Evolutionary conservation across 768 basidiomycete species (phyloP).

Genomic region (Butyriboletus loyo): DNA sequence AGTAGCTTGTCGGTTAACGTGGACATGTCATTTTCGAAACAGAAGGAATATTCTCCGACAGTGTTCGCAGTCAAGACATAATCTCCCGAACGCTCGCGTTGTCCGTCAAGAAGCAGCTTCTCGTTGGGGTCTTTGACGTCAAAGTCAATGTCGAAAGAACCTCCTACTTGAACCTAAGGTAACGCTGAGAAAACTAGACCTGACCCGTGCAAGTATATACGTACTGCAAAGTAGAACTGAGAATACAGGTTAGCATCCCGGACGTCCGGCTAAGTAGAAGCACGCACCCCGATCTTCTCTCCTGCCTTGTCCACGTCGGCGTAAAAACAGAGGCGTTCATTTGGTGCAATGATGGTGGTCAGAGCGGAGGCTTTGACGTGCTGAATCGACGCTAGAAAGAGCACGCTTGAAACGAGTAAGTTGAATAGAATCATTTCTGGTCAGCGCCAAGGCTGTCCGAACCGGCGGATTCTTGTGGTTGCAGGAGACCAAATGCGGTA

Average conservation of each 20-base stretch:
- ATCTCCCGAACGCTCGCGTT: constrained; percentile 92
- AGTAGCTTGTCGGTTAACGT: constrained; percentile 92
- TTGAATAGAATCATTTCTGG: constrained; percentile 21
- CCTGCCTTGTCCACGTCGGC: constrained; percentile 95
- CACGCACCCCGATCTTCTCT: constrained; percentile 82
- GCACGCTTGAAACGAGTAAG: constrained; percentile 17
- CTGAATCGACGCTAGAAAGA: constrained; percentile 33
- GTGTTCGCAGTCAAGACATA: constrained; percentile 94
- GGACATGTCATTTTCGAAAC: constrained; percentile 97
- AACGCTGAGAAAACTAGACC: neutral
- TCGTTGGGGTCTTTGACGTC: constrained; percentile 90
- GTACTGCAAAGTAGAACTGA: constrained; percentile 95
- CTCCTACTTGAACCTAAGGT: constrained; percentile 88
- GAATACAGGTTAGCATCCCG: constrained; percentile 10
- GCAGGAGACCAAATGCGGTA: neutral
- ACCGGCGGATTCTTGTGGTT: neutral
- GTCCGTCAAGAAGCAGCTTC: constrained; percentile 82
- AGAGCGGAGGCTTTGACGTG: constrained; percentile 59
- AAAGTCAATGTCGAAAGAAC: constrained; percentile 94
- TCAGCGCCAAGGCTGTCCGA: neutral
- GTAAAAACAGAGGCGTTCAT: constrained; percentile 88
- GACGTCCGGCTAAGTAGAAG: neutral
- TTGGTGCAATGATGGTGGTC: constrained; percentile 74
- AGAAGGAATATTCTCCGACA: constrained; percentile 90
- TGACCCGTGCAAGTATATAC: constrained; percentile 25